Percentiles rank a stretch among this genome's conserved stretches.
Conservation (phyloP, 2,329 filamentous ascomycete species). For the Pseudogymnoascus sp. region DNA sequence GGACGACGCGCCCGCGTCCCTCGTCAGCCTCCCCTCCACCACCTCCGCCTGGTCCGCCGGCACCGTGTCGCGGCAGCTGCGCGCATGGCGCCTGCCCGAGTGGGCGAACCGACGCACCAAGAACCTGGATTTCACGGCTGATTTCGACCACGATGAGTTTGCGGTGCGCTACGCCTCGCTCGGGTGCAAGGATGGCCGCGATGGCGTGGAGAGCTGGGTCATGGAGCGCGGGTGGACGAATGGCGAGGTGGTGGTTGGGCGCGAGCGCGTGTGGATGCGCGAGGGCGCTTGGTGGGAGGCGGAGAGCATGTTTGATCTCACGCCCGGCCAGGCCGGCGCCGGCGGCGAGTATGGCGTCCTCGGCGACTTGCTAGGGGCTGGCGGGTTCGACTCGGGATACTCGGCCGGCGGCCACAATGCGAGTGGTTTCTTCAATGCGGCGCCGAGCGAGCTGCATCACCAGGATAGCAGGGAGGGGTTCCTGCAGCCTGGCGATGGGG, state of each 20-base stretch:
- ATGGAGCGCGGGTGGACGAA: conserved; percentile 97
- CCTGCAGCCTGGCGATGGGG: conserved; percentile 28
- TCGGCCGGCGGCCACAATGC: conserved; percentile 42
- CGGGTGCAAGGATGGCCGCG: conserved; percentile 81
- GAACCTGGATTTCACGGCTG: conserved; percentile 87
- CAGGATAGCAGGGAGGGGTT: conserved; percentile 68
- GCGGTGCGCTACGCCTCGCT: conserved; percentile 70
- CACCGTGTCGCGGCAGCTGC: conserved; percentile 82
- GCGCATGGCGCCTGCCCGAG: conserved; percentile 87
- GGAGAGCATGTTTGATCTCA: conserved; percentile 89
- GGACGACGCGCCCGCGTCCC: conserved; percentile 68
- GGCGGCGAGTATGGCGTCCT: conserved; percentile 28
- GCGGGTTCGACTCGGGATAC: conserved; percentile 64
- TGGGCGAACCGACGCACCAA: conserved; percentile 94
- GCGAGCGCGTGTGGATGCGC: conserved; percentile 90
- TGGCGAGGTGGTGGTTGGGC: conserved; percentile 84
- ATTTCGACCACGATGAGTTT: conserved; percentile 94
- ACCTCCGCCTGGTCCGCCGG: conserved; percentile 91
- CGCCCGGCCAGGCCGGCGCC: conserved; percentile 33
- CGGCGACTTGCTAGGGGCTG: conserved; percentile 44
- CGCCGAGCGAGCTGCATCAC: conserved; percentile 51
- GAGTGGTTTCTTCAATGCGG: conserved; percentile 60
- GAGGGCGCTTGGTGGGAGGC: conserved; percentile 97
- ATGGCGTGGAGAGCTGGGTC: conserved; percentile 90
- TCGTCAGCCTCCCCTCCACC: conserved; percentile 63